Conservation (phyloP, 495 filamentous ascomycete genomes). For the Lichenothelia convexa region DNA sequence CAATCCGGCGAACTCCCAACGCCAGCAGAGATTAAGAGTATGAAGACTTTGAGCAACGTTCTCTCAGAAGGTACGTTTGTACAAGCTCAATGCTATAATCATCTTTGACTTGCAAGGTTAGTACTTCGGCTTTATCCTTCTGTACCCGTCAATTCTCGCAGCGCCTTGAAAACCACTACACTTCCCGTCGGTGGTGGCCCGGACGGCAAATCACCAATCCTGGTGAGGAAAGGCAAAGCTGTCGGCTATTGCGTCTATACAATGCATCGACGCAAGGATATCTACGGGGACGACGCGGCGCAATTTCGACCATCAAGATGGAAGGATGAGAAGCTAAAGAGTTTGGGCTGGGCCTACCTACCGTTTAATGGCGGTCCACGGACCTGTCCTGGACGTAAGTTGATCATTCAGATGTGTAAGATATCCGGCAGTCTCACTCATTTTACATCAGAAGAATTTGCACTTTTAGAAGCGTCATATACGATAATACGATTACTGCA, state of each 20-base stretch:
- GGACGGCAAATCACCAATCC: constrained; percentile 6
- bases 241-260: constrained; percentile 8
- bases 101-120: too few relatives aligned
- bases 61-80: too few relatives aligned
- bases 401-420: too few relatives aligned
- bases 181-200: constrained; percentile 12
- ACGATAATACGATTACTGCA: too few relatives aligned
- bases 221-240: constrained; percentile 9
- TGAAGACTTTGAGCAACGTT: too few relatives aligned
- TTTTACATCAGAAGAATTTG: too few relatives aligned
- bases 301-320: constrained; percentile 13
- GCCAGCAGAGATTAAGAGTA: too few relatives aligned
- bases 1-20: too few relatives aligned
- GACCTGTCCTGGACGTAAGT: constrained; percentile 10
- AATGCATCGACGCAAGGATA: constrained; percentile 12
- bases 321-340: constrained; percentile 7
- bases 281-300: constrained; percentile 10
- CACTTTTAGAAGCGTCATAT: too few relatives aligned
- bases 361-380: constrained; percentile 12
- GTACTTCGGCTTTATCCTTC: constrained; percentile 11
- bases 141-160: constrained; percentile 9
- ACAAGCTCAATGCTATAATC: too few relatives aligned
- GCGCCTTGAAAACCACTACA: constrained; percentile 5
- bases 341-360: constrained; percentile 9
- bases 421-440: too few relatives aligned